phyloP scores from a whole-genome alignment of 495 filamentous ascomycete species.

The Podospora tetraspora region DNA sequence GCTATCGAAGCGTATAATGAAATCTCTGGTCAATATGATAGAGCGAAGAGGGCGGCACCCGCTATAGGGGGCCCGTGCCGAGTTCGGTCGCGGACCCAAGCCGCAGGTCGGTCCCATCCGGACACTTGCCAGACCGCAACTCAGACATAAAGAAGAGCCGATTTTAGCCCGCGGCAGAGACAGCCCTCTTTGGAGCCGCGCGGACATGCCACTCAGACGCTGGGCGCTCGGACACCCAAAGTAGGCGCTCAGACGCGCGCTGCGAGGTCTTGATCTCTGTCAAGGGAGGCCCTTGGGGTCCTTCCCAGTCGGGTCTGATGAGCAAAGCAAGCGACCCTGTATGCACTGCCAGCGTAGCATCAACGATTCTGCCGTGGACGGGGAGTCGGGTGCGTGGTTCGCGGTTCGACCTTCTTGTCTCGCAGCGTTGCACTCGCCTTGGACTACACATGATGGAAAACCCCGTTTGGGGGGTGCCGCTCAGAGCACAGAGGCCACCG shows the following conservation, averaged over 20 bases:
- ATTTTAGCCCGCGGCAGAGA: not conserved
- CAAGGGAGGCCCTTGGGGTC: slow-evolving; percentile 1
- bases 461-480: slow-evolving; percentile 10
- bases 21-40: not conserved
- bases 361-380: slow-evolving; percentile 21
- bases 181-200: slow-evolving; percentile 6
- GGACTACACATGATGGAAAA: slow-evolving; percentile 12
- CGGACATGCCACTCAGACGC: slow-evolving; percentile 10
- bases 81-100: slow-evolving; percentile 5
- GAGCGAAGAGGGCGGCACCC: not conserved
- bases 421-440: slow-evolving; percentile 13
- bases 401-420: slow-evolving; percentile 3
- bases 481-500: not conserved
- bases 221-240: slow-evolving; percentile 1
- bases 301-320: not conserved
- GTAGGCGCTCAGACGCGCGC: slow-evolving; percentile 5
- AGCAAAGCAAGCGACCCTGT: not conserved
- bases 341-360: slow-evolving; percentile 24
- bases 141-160: not conserved
- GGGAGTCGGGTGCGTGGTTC: slow-evolving; percentile 9
- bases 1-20: slow-evolving; percentile 1
- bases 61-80: slow-evolving; percentile 1
- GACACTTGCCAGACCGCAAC: not conserved
- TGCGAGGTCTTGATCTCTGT: slow-evolving; percentile 3
- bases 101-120: slow-evolving; percentile 14